These are phyloP conservation scores for Rubroboletus pulcherrimus DNA, from an alignment of 768 basidiomycete genomes.

Conservation along the genomic window DNA sequence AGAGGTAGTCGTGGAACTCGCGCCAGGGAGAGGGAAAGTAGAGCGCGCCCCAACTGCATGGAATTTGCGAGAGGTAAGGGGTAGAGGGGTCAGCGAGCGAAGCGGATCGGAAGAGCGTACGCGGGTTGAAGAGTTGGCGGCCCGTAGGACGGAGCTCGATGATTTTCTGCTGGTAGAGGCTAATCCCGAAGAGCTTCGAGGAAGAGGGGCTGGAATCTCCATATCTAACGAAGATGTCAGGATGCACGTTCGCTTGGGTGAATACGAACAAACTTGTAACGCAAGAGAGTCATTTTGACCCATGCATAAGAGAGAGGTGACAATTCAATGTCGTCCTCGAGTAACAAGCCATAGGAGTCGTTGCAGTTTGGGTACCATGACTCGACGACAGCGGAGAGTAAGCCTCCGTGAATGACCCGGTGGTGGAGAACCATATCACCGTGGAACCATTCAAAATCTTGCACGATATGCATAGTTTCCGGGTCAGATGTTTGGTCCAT, in stretches of 20 bases:
- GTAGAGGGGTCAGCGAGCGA: conserved; percentile 44
- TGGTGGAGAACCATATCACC: conserved; percentile 62
- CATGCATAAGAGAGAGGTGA: conserved; percentile 85
- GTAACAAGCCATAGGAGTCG: conserved; percentile 71
- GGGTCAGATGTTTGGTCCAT: conserved; percentile 71
- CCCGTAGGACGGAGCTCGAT: conserved; percentile 69
- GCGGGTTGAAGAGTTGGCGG: conserved; percentile 65
- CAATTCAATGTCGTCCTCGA: conserved; percentile 86
- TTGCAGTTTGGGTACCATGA: conserved; percentile 81
- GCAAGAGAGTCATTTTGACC: conserved; percentile 75
- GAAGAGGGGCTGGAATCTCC: conserved; percentile 40
- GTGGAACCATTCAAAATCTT: conserved; percentile 54
- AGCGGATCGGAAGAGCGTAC: conserved; percentile 45
- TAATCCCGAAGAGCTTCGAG: conserved; percentile 67
- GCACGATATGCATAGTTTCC: conserved; percentile 52
- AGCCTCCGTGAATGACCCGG: conserved; percentile 73
- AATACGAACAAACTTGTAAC: conserved; percentile 52
- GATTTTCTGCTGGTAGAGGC: conserved; percentile 83
- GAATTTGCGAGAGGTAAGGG: conserved; percentile 83
- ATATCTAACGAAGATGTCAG: conserved; percentile 44
- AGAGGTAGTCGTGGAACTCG: conserved; percentile 78
- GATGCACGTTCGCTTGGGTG: neutral
- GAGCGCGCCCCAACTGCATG: conserved; percentile 89
- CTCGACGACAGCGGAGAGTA: conserved; percentile 81
- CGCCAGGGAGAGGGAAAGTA: conserved; percentile 90